These are phyloP conservation scores for Boletus rubropictus DNA, from an alignment of 768 basidiomycete genomes.

Conservation along the genomic window DNA sequence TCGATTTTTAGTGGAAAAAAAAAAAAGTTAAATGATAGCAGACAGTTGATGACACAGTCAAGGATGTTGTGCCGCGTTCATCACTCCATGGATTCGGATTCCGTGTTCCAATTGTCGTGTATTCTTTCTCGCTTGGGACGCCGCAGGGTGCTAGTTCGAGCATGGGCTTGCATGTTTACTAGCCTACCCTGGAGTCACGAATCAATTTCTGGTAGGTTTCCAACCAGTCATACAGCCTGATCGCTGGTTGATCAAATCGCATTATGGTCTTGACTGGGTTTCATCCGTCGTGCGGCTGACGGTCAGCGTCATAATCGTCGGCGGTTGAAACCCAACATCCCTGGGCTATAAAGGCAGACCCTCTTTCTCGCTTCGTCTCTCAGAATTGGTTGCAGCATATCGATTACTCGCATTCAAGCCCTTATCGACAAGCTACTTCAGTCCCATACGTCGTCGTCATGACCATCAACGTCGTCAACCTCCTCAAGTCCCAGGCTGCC, in stretches of 20 bases:
- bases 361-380: background rate
- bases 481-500: slow-evolving; percentile 11
- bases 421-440: slow-evolving; percentile 1
- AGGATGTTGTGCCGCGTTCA: background rate
- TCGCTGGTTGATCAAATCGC: background rate
- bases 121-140: background rate
- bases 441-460: slow-evolving; percentile 7
- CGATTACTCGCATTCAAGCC: background rate
- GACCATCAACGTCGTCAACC: slow-evolving; percentile 8
- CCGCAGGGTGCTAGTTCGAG: no score
- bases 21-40: background rate
- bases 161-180: background rate
- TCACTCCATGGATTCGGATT: background rate
- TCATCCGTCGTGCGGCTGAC: slow-evolving; percentile 10
- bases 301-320: slow-evolving; percentile 1
- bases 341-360: slow-evolving; percentile 8
- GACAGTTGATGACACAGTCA: background rate
- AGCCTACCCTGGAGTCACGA: background rate
- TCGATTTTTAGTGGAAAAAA: background rate
- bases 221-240: background rate
- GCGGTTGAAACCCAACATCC: slow-evolving; percentile 5
- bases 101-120: background rate
- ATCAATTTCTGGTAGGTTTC: background rate
- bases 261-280: slow-evolving; percentile 1
- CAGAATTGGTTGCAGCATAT: slow-evolving; percentile 2